Percentiles rank a stretch among this genome's conserved stretches.
Evolutionary conservation across 371 early-diverging fungal species (phyloP).

Genomic region (Syncephalastrum monosporum): DNA sequence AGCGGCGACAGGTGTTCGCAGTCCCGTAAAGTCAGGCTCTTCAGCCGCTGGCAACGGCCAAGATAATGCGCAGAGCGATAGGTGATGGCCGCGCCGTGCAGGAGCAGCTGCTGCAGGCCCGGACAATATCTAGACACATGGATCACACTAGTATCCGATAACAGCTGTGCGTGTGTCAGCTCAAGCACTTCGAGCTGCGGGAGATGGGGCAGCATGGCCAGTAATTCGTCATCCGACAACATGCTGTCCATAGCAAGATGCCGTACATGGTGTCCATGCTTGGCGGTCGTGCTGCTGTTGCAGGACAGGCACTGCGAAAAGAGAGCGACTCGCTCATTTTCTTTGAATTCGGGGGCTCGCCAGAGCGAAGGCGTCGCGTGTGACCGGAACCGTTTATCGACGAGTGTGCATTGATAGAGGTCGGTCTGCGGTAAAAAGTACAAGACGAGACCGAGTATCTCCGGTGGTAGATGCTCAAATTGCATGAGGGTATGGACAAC

Average conservation of each 20-base stretch:
- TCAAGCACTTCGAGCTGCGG: conserved; percentile 39
- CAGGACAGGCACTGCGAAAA: conserved; percentile 10
- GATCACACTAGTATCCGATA: conserved; percentile 40
- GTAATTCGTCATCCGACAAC: conserved; percentile 24
- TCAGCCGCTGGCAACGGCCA: conserved; percentile 24
- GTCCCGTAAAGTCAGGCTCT: conserved; percentile 25
- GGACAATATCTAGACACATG: conserved; percentile 24
- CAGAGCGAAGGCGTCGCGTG: conserved; percentile 20
- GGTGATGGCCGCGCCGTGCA: conserved; percentile 26
- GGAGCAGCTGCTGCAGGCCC: conserved; percentile 26
- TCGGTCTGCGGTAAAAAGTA: conserved; percentile 2
- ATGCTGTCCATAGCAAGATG: conserved; percentile 7
- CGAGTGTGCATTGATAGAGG: conserved; percentile 17
- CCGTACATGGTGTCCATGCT: conserved; percentile 17
- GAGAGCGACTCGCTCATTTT: conserved; percentile 2
- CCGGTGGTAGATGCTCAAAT: conserved; percentile 18
- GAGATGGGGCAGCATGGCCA: conserved; percentile 16
- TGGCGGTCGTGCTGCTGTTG: neutral
- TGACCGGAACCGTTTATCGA: conserved; percentile 17
- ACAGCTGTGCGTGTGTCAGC: conserved; percentile 19
- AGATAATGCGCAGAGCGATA: conserved; percentile 42
- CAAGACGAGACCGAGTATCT: conserved; percentile 17
- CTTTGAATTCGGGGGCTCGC: conserved; percentile 14
- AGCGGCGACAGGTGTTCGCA: conserved; percentile 27
- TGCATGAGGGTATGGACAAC: conserved; percentile 10